Conservation (phyloP, 176 grass and related monocot genomes). For the Otatea glauca region DNA sequence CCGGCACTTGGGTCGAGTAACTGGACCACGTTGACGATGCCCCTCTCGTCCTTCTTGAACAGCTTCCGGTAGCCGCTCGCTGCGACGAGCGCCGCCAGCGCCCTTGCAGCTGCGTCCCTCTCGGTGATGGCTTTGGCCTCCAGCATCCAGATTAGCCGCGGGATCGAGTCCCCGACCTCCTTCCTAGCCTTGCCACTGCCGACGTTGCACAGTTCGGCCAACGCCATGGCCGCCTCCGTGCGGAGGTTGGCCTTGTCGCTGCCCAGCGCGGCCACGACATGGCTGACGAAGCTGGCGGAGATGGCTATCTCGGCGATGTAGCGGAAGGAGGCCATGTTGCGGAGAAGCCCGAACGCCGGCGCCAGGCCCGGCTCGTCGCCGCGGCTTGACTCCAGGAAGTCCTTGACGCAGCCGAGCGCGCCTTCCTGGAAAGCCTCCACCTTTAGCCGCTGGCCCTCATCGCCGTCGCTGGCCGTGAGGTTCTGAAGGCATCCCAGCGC, state of each 20-base stretch:
- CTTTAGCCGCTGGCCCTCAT: constrained; percentile 62
- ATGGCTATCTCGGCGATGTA: constrained; percentile 76
- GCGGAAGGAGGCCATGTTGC: constrained; percentile 71
- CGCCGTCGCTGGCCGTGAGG: constrained; percentile 56
- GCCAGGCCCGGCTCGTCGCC: constrained; percentile 56
- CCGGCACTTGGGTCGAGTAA: constrained; percentile 59
- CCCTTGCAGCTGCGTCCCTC: constrained; percentile 60
- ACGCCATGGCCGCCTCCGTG: constrained; percentile 59
- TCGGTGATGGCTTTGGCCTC: constrained; percentile 57
- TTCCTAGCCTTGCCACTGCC: constrained; percentile 43
- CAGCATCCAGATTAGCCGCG: constrained; percentile 71
- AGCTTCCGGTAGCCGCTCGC: constrained; percentile 51
- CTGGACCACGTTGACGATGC: constrained; percentile 71
- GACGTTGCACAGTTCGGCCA: constrained; percentile 60
- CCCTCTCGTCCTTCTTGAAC: constrained; percentile 73
- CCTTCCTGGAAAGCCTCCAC: constrained; percentile 81
- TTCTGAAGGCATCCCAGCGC: constrained; percentile 74
- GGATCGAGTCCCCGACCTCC: constrained; percentile 51
- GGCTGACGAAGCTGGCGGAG: constrained; percentile 49
- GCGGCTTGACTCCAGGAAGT: constrained; percentile 59
- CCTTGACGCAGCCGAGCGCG: constrained; percentile 66
- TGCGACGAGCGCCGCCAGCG: constrained; percentile 56
- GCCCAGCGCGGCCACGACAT: constrained; percentile 54
- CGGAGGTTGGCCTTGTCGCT: constrained; percentile 48
- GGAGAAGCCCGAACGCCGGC: constrained; percentile 67